A percentile compares a stretch with the other conserved stretches of the same genome.
Conservation (phyloP, 306 rosid genomes). For the Cicer cuneatum region DNA sequence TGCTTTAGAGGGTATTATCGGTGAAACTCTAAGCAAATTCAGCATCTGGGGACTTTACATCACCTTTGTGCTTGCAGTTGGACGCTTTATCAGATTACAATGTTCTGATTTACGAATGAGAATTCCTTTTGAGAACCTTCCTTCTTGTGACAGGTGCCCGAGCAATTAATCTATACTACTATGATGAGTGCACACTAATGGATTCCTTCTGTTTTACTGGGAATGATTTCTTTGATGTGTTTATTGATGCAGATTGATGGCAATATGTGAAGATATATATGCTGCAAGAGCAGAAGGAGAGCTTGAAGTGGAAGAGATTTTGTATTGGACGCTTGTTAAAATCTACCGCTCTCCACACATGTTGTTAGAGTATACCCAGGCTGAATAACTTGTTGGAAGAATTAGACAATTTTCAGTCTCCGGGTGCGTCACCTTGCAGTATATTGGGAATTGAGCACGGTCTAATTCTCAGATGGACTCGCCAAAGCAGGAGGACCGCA, state of each 20-base stretch:
- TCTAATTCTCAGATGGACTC: constrained; percentile 25
- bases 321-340: constrained; percentile 91
- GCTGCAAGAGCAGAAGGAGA: constrained; percentile 96
- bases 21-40: constrained; percentile 97
- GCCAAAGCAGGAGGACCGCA: constrained; percentile 27
- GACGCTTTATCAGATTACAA: constrained; percentile 93
- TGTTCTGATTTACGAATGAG: constrained; percentile 98
- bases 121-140: constrained; percentile 92
- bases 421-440: background rate
- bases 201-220: constrained; percentile 25
- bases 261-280: constrained; percentile 88
- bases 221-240: constrained; percentile 29
- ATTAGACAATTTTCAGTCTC: constrained; percentile 17
- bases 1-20: constrained; percentile 84
- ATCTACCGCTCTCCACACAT: constrained; percentile 92
- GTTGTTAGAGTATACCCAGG: constrained; percentile 86
- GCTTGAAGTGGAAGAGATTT: constrained; percentile 87
- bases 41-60: constrained; percentile 99
- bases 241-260: constrained; percentile 69
- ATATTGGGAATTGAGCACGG: constrained; percentile 16
- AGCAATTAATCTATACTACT: constrained; percentile 29
- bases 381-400: constrained; percentile 52
- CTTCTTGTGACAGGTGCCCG: constrained; percentile 85
- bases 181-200: constrained; percentile 13
- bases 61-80: constrained; percentile 94